A percentile compares a stretch with the other conserved stretches of the same genome.
These are phyloP conservation scores for Spathaspora gorwiae DNA, from an alignment of 805 yeast genomes.

Conservation along the genomic window DNA sequence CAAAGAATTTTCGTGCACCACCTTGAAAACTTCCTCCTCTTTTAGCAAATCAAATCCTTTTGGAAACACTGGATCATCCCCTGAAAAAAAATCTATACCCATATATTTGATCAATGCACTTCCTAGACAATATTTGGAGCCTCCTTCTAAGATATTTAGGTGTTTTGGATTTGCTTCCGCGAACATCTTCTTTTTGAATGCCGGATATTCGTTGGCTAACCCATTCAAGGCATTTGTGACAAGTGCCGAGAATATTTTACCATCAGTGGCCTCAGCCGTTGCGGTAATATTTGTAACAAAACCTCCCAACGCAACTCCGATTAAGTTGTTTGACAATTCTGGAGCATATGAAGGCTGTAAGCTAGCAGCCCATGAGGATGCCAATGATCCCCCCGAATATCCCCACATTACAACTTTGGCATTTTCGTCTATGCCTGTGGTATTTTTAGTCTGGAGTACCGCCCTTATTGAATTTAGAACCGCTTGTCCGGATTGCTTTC, in stretches of 20 bases:
- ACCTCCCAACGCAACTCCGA: conserved; percentile 37
- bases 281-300: conserved; percentile 31
- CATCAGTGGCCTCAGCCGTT: conserved; percentile 20
- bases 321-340: conserved; percentile 18
- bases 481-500: conserved; percentile 26
- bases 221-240: conserved; percentile 27
- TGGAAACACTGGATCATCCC: conserved; percentile 7
- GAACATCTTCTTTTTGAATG: conserved; percentile 1
- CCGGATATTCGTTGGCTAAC: conserved; percentile 26
- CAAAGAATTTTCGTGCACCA: conserved; percentile 19
- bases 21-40: conserved; percentile 6
- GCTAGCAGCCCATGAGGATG: conserved; percentile 35
- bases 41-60: conserved; percentile 16
- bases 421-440: conserved; percentile 16
- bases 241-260: conserved; percentile 25
- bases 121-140: conserved; percentile 3
- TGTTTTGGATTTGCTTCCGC: neutral
- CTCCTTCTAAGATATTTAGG: neutral
- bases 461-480: conserved; percentile 29
- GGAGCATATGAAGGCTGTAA: conserved; percentile 35
- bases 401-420: conserved; percentile 30
- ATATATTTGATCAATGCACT: conserved; percentile 6
- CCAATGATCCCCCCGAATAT: conserved; percentile 36
- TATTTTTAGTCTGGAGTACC: conserved; percentile 11
- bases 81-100: conserved; percentile 9